phyloP scores from a whole-genome alignment of 768 basidiomycete genomes.

The Boletus vermiculosoides region DNA sequence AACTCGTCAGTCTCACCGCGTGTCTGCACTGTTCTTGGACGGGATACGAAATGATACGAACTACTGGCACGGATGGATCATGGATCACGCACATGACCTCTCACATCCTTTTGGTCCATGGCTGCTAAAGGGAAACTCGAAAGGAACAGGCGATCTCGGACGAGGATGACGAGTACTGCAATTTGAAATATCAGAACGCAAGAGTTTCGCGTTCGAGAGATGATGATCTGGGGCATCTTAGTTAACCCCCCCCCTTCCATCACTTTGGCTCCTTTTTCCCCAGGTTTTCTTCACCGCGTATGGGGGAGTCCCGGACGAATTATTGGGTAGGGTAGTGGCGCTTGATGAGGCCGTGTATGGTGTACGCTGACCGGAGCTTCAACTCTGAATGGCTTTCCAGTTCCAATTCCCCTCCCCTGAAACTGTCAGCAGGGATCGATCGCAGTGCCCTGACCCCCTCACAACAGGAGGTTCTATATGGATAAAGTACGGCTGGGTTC shows the following conservation, averaged over 20 bases:
- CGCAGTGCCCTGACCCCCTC: not conserved
- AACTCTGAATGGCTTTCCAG: not conserved
- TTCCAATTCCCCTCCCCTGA: not conserved
- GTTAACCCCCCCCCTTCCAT: not conserved
- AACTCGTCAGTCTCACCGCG: not conserved
- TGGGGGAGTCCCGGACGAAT: not conserved
- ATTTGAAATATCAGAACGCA: slow-evolving; percentile 24
- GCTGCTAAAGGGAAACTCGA: not conserved
- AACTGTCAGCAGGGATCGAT: not conserved
- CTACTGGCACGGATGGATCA: not conserved
- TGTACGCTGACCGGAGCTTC: slow-evolving; percentile 6
- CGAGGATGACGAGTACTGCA: not conserved
- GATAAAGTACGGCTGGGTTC: not conserved
- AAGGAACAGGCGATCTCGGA: not conserved
- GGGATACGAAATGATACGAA: not conserved
- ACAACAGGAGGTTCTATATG: not conserved
- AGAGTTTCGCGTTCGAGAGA: slow-evolving; percentile 11
- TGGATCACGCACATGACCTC: not conserved
- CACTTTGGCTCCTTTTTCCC: not conserved
- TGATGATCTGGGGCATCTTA: not conserved
- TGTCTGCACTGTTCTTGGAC: not conserved
- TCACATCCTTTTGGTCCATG: not conserved
- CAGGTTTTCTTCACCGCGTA: not conserved
- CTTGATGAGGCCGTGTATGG: not conserved
- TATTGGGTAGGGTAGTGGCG: not conserved